Evolutionary conservation across 495 filamentous ascomycete genomes (phyloP).

Genomic region (Penicillium cinerascens): DNA sequence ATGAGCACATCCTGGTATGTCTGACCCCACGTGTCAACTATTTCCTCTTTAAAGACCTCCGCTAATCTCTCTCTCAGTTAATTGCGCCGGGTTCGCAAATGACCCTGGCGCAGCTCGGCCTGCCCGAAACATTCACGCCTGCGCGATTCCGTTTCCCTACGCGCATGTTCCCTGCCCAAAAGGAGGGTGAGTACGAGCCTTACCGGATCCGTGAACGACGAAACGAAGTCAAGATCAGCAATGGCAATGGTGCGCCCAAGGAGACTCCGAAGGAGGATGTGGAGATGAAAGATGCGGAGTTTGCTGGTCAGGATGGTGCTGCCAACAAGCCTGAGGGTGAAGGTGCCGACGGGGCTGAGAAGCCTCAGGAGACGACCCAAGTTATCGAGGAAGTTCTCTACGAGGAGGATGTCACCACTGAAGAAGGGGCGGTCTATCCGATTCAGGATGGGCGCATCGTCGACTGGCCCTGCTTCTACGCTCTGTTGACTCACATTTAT

Average conservation of each 20-base stretch:
- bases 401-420: slow-evolving; percentile 82
- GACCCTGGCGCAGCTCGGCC: slow-evolving; percentile 89
- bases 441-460: slow-evolving; percentile 79
- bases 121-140: slow-evolving; percentile 86
- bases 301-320: slow-evolving; percentile 13
- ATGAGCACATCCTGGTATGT: slow-evolving; percentile 71
- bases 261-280: slow-evolving; percentile 44
- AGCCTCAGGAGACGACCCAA: slow-evolving; percentile 17
- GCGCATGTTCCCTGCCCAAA: slow-evolving; percentile 87
- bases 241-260: slow-evolving; percentile 31
- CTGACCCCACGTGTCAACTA: neutral
- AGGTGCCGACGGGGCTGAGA: slow-evolving; percentile 17
- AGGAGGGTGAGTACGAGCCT: slow-evolving; percentile 76
- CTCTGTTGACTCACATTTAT: slow-evolving; percentile 83
- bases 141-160: slow-evolving; percentile 77
- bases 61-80: slow-evolving; percentile 31
- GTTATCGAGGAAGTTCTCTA: slow-evolving; percentile 54
- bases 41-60: neutral
- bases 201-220: slow-evolving; percentile 71
- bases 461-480: slow-evolving; percentile 88
- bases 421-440: slow-evolving; percentile 86
- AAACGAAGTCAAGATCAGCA: slow-evolving; percentile 49
- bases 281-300: slow-evolving; percentile 39
- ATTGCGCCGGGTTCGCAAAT: slow-evolving; percentile 93
- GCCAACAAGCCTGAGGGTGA: slow-evolving; percentile 14